A percentile compares a stretch with the other conserved stretches of the same genome.
Conservation (phyloP, 768 basidiomycete genomes). For the Auriscalpium vulgare region DNA sequence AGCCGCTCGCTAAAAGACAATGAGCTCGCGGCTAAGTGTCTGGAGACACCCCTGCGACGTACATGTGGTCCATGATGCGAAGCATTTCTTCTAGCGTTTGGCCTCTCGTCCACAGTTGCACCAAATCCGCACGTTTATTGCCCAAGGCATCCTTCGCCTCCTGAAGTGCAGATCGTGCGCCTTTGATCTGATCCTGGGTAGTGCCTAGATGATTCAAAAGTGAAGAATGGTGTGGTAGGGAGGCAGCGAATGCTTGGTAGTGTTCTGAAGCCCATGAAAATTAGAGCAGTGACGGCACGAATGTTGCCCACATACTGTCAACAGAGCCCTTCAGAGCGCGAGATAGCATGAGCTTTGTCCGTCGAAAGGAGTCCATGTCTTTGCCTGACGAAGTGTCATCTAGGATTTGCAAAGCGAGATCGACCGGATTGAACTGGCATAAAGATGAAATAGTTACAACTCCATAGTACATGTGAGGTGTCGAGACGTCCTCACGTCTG, state of each 20-base stretch:
- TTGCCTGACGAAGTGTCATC: slow-evolving; percentile 68
- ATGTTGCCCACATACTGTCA: slow-evolving; percentile 51
- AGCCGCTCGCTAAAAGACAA: slow-evolving; percentile 49
- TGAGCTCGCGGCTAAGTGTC: slow-evolving; percentile 3
- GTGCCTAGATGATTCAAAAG: slow-evolving; percentile 63
- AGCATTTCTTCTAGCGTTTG: slow-evolving; percentile 96
- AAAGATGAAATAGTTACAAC: background rate
- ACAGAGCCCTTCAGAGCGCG: slow-evolving; percentile 81
- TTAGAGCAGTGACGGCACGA: slow-evolving; percentile 9
- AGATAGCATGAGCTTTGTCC: slow-evolving; percentile 71
- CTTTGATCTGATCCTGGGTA: slow-evolving; percentile 67
- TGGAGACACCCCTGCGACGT: slow-evolving; percentile 20
- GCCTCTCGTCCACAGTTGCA: slow-evolving; percentile 82
- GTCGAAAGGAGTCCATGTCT: slow-evolving; percentile 68
- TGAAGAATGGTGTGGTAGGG: slow-evolving; percentile 82
- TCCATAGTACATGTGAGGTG: too few relatives aligned
- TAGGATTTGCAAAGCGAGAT: slow-evolving; percentile 84
- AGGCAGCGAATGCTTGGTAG: slow-evolving; percentile 92
- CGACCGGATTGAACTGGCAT: slow-evolving; percentile 83
- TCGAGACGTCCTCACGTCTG: slow-evolving; percentile 47
- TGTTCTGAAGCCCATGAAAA: slow-evolving; percentile 44
- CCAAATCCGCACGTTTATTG: slow-evolving; percentile 80
- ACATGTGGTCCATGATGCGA: slow-evolving; percentile 92
- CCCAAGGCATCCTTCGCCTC: slow-evolving; percentile 77
- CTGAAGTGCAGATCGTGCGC: slow-evolving; percentile 60